phyloP scores from a whole-genome alignment of 352 stramenopile genomes.

The Aphanomyces invadans region DNA sequence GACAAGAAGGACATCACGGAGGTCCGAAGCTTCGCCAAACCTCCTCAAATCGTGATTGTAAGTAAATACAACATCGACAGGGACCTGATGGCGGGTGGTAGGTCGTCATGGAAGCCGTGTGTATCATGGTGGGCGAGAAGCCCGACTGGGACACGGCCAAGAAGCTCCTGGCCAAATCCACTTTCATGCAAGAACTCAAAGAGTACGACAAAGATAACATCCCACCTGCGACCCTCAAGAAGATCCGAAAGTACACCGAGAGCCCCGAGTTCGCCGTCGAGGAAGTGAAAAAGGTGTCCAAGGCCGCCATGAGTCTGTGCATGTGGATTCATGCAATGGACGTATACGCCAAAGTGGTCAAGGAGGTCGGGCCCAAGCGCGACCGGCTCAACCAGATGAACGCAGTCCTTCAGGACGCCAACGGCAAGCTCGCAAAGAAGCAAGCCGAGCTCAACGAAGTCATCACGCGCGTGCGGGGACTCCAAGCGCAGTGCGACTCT shows the following conservation, averaged over 20 bases:
- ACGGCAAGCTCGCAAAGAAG: slow-evolving; percentile 77
- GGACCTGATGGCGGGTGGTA: too few species aligned
- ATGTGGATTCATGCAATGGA: slow-evolving; percentile 94
- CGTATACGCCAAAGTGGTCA: slow-evolving; percentile 90
- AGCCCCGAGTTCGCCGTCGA: slow-evolving; percentile 86
- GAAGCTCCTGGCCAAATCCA: slow-evolving; percentile 53
- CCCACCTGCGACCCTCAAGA: slow-evolving; percentile 55
- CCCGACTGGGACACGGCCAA: slow-evolving; percentile 82
- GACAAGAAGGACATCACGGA: slow-evolving; percentile 93
- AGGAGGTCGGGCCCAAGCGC: slow-evolving; percentile 90
- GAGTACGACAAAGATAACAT: slow-evolving; percentile 85
- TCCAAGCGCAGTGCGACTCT: slow-evolving; percentile 86
- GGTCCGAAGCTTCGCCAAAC: slow-evolving; percentile 91
- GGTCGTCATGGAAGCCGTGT: slow-evolving; percentile 88
- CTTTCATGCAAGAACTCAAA: slow-evolving; percentile 77
- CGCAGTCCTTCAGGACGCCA: slow-evolving; percentile 77
- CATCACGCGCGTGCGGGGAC: slow-evolving; percentile 80
- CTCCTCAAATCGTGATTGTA: slow-evolving; percentile 70
- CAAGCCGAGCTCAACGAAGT: slow-evolving; percentile 81
- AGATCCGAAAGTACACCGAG: slow-evolving; percentile 72
- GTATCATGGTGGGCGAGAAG: slow-evolving; percentile 80
- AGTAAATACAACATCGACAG: slow-evolving; percentile 82
- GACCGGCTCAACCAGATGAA: slow-evolving; percentile 89
- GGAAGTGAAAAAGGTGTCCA: slow-evolving; percentile 88
- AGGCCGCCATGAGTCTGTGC: slow-evolving; percentile 84